Conservation (phyloP, 2,329 filamentous ascomycete genomes). For the Aspergillus chevalieri region DNA sequence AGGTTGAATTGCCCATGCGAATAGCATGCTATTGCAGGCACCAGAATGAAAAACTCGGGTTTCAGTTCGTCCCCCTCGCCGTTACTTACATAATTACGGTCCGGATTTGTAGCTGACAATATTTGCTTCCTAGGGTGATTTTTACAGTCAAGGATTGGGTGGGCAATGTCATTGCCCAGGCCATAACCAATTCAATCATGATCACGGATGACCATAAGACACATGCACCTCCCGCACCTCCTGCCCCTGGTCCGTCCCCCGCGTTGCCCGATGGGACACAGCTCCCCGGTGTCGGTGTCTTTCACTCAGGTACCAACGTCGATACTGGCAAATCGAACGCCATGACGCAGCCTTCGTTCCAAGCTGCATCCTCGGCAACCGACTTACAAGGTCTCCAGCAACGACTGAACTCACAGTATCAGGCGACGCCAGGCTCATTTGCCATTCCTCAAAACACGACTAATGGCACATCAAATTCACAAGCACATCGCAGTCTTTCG, state of each 20-base stretch:
- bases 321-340: slow-evolving; percentile 25
- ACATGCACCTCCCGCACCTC: slow-evolving; percentile 46
- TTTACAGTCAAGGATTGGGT: slow-evolving; percentile 84
- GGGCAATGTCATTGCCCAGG: slow-evolving; percentile 72
- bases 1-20: slow-evolving; percentile 83
- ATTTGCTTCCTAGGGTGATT: slow-evolving; percentile 56
- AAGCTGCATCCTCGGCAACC: slow-evolving; percentile 53
- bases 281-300: slow-evolving; percentile 40
- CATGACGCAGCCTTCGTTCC: slow-evolving; percentile 41
- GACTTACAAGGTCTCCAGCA: slow-evolving; percentile 58
- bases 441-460: slow-evolving; percentile 32
- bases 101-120: slow-evolving; percentile 13
- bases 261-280: slow-evolving; percentile 33
- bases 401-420: slow-evolving; percentile 42
- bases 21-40: slow-evolving; percentile 97
- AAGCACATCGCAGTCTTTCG: slow-evolving; percentile 60
- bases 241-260: slow-evolving; percentile 28
- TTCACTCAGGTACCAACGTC: slow-evolving; percentile 28
- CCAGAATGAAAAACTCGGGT: slow-evolving; percentile 87
- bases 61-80: slow-evolving; percentile 47
- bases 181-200: slow-evolving; percentile 82
- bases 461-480: slow-evolving; percentile 37
- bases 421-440: slow-evolving; percentile 35
- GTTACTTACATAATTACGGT: neutral
- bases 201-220: slow-evolving; percentile 99